Evolutionary conservation across 257 asterid genomes (phyloP).

Genomic region (Jasminum sambac): DNA sequence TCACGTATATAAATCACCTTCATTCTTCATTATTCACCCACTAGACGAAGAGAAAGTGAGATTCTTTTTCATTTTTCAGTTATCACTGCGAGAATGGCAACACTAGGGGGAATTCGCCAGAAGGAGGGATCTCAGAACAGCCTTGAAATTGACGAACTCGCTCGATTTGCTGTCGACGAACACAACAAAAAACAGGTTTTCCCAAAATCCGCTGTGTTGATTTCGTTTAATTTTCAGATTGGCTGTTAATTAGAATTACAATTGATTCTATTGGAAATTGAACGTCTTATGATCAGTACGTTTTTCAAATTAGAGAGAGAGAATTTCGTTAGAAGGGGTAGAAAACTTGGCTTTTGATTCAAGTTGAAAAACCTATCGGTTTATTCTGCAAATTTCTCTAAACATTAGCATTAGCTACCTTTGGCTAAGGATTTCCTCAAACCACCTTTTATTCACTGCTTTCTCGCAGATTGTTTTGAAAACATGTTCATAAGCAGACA

Average conservation of each 20-base stretch:
- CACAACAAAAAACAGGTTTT: slow-evolving; percentile 70
- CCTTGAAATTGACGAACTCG: slow-evolving; percentile 64
- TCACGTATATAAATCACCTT: background rate
- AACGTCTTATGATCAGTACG: background rate
- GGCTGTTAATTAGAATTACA: background rate
- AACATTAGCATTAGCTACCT: too few species aligned
- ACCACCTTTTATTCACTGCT: too few species aligned
- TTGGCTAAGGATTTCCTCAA: too few species aligned
- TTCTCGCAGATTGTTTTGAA: too few species aligned
- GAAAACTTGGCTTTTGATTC: too few species aligned
- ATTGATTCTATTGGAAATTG: background rate
- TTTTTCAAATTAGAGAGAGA: too few species aligned
- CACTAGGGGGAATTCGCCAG: slow-evolving; percentile 47
- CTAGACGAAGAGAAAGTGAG: background rate
- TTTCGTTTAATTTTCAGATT: background rate
- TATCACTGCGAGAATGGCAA: slow-evolving; percentile 43
- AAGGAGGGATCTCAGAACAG: slow-evolving; percentile 62
- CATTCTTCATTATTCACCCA: slow-evolving; percentile 4
- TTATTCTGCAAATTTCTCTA: too few species aligned
- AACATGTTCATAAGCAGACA: too few species aligned
- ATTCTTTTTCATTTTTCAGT: background rate
- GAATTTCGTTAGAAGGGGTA: too few species aligned
- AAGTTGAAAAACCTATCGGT: too few species aligned
- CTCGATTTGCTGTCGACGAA: slow-evolving; percentile 75
- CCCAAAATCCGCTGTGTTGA: background rate